A percentile compares a stretch with the other conserved stretches of the same genome.
phyloP scores from a whole-genome alignment of 345 rosid genomes.

The Syzygium grande region DNA sequence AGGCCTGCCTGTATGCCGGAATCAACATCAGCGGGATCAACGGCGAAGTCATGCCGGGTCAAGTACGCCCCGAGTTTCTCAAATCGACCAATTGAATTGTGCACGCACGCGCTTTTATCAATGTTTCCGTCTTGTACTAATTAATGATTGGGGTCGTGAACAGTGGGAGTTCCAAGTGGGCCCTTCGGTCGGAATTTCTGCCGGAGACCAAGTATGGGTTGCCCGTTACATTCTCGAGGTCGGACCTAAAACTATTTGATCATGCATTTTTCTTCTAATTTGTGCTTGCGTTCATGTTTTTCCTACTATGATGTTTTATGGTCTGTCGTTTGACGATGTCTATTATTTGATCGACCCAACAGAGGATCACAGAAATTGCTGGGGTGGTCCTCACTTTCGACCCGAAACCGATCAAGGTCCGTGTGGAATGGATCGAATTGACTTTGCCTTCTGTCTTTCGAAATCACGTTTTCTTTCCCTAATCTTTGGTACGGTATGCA shows the following conservation, averaged over 20 bases:
- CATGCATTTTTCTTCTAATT: neutral
- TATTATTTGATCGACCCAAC: neutral
- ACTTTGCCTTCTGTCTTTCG: neutral
- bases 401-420: slow-evolving; percentile 81
- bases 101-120: neutral
- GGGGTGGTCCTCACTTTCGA: slow-evolving; percentile 68
- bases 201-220: slow-evolving; percentile 73
- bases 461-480: neutral
- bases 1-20: slow-evolving; percentile 80
- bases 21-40: slow-evolving; percentile 70
- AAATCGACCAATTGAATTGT: neutral
- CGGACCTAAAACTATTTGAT: neutral
- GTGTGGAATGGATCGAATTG: neutral
- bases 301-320: neutral
- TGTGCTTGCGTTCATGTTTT: neutral
- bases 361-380: slow-evolving; percentile 80
- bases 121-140: neutral
- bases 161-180: slow-evolving; percentile 83
- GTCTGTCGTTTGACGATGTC: neutral
- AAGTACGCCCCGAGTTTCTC: slow-evolving; percentile 15
- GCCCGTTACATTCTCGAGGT: slow-evolving; percentile 87
- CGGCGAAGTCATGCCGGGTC: slow-evolving; percentile 90
- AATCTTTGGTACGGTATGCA: neutral
- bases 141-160: neutral
- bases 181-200: slow-evolving; percentile 58